These are phyloP conservation scores for Russula lepida DNA, from an alignment of 768 basidiomycete genomes.

Conservation along the genomic window DNA sequence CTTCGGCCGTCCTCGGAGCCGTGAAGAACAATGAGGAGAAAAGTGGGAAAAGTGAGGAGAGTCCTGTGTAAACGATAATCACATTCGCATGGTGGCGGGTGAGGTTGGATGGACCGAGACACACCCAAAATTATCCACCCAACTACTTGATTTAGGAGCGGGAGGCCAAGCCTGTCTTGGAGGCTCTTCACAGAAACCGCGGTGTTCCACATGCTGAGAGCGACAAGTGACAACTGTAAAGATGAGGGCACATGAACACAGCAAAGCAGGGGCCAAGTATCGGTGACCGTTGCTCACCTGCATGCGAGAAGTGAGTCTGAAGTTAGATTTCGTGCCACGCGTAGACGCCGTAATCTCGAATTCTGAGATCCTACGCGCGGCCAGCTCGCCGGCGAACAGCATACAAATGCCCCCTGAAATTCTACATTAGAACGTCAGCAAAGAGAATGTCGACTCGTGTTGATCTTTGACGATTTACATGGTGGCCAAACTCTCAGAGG, in stretches of 20 bases:
- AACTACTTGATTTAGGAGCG: constrained; percentile 44
- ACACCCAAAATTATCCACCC: constrained; percentile 64
- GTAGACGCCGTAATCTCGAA: not conserved
- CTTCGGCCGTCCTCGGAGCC: constrained; percentile 31
- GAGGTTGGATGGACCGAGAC: constrained; percentile 16
- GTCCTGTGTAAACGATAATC: constrained; percentile 28
- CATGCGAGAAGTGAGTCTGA: not conserved
- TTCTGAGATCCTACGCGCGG: not conserved
- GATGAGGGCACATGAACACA: not conserved
- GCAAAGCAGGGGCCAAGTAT: not conserved
- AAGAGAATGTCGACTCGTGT: not conserved
- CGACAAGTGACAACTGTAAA: constrained; percentile 39
- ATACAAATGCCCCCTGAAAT: constrained; percentile 39
- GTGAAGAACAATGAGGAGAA: constrained; percentile 53
- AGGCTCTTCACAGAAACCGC: constrained; percentile 49
- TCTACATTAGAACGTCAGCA: not conserved
- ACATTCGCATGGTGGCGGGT: not conserved
- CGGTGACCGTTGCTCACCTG: not conserved
- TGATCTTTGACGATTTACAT: constrained; percentile 42
- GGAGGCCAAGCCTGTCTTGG: constrained; percentile 59
- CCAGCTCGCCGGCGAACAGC: constrained; percentile 24
- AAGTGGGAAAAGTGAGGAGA: constrained; percentile 43
- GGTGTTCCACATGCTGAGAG: constrained; percentile 44
- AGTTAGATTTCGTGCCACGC: not conserved
- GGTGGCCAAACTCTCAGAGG: constrained; percentile 47